These are phyloP conservation scores for Aureobasidium pullulans DNA, from an alignment of 2,329 filamentous ascomycete species.

Conservation along the genomic window DNA sequence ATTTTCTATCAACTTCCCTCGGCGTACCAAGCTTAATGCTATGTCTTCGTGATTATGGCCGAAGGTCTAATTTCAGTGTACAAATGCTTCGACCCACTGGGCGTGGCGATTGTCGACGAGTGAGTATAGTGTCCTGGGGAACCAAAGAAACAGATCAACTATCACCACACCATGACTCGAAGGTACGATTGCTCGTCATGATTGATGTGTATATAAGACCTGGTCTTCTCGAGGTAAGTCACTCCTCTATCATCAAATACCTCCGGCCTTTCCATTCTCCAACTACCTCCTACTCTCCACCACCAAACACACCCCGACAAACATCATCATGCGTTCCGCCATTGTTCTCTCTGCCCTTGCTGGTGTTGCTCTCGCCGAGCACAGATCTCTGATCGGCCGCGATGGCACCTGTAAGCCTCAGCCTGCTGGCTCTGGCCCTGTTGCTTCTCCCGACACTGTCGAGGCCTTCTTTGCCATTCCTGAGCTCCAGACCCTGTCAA, in stretches of 20 bases:
- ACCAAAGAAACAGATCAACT: background rate
- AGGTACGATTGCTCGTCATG: background rate
- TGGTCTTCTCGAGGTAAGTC: background rate
- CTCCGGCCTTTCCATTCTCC: background rate
- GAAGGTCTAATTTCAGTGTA: slow-evolving; percentile 1
- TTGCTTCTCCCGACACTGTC: slow-evolving; percentile 27
- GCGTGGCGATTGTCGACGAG: background rate
- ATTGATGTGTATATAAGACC: slow-evolving; percentile 1
- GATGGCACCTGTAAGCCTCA: slow-evolving; percentile 17
- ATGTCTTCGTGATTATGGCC: background rate
- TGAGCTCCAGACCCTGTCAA: slow-evolving; percentile 20
- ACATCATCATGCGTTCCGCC: background rate
- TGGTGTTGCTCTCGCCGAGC: slow-evolving; percentile 7
- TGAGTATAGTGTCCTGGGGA: slow-evolving; percentile 6
- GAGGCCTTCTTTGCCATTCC: slow-evolving; percentile 23
- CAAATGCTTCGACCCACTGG: slow-evolving; percentile 6
- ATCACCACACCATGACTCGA: background rate
- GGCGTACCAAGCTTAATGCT: background rate
- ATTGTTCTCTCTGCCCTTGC: slow-evolving; percentile 9
- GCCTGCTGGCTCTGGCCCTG: slow-evolving; percentile 18
- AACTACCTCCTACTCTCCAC: background rate
- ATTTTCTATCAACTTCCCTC: slow-evolving; percentile 5
- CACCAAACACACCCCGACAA: background rate
- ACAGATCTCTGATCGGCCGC: slow-evolving; percentile 14
- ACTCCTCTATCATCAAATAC: background rate